A percentile compares a stretch with the other conserved stretches of the same genome.
Conservation (phyloP, 2,329 filamentous ascomycete genomes). For the Amesomyces nigricolor region DNA sequence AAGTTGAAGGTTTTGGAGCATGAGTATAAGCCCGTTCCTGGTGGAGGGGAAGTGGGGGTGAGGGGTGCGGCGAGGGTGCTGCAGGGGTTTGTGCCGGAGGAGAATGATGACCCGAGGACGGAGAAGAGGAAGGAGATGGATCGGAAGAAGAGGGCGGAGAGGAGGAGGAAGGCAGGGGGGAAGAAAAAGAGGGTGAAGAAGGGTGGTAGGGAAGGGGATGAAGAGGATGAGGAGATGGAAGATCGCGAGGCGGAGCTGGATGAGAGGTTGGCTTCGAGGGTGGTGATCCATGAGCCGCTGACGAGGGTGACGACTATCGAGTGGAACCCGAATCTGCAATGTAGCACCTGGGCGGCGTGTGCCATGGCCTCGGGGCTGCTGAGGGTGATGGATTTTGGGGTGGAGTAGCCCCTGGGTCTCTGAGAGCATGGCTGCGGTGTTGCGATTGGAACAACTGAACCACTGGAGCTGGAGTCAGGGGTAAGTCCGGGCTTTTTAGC, state of each 20-base stretch:
- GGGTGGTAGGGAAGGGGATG: constrained; percentile 15
- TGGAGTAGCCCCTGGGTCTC: constrained; percentile 30
- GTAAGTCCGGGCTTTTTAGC: too few species aligned
- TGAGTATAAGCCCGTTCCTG: constrained; percentile 38
- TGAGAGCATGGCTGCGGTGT: background rate
- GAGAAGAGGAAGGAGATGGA: constrained; percentile 32
- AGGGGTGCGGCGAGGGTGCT: constrained; percentile 48
- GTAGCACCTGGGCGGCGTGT: constrained; percentile 61
- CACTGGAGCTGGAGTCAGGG: too few species aligned
- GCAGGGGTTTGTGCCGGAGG: constrained; percentile 47
- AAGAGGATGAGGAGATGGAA: constrained; percentile 5
- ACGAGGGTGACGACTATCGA: constrained; percentile 56
- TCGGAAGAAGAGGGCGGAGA: constrained; percentile 34
- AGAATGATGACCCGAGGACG: constrained; percentile 42
- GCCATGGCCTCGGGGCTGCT: constrained; percentile 63
- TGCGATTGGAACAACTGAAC: too few species aligned
- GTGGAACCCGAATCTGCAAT: constrained; percentile 65
- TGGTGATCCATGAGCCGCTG: constrained; percentile 54
- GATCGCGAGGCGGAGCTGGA: constrained; percentile 23
- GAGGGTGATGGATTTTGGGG: constrained; percentile 59
- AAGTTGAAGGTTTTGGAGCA: constrained; percentile 48
- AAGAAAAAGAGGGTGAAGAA: constrained; percentile 25
- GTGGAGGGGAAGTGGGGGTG: constrained; percentile 15
- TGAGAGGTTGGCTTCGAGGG: constrained; percentile 34
- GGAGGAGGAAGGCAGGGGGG: constrained; percentile 29